Evolutionary conservation across 305 asterid species (phyloP).

Genomic region (Fraxinus floribunda): DNA sequence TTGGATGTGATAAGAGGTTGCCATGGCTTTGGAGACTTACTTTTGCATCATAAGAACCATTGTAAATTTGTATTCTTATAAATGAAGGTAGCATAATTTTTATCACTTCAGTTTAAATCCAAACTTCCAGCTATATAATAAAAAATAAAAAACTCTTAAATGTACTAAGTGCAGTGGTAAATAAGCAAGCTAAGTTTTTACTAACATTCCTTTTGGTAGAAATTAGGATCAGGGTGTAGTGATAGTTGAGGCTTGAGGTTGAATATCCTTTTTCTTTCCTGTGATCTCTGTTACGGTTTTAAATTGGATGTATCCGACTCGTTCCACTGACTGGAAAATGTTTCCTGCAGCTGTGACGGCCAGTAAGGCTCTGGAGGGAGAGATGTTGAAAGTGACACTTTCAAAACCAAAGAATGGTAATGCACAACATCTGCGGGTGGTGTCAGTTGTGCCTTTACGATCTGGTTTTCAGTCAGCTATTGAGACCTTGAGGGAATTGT

Average conservation of each 20-base stretch:
- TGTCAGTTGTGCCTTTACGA: slow-evolving; percentile 63
- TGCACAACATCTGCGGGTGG: slow-evolving; percentile 77
- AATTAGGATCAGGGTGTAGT: neutral
- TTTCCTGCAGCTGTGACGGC: slow-evolving; percentile 47
- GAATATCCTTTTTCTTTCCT: neutral
- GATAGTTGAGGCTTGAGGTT: neutral
- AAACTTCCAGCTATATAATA: neutral
- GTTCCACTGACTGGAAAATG: slow-evolving; percentile 3
- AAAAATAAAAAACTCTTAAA: neutral
- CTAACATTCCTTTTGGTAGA: neutral
- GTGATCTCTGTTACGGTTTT: neutral
- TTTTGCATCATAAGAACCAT: neutral
- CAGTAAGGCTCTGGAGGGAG: slow-evolving; percentile 68
- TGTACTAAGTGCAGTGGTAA: neutral
- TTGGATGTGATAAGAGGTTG: neutral
- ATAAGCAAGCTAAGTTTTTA: neutral
- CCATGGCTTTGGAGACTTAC: neutral
- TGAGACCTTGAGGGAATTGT: slow-evolving; percentile 55
- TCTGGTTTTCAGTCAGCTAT: slow-evolving; percentile 70
- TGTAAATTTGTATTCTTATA: neutral
- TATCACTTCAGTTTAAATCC: neutral
- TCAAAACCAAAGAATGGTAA: slow-evolving; percentile 79
- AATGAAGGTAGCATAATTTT: neutral
- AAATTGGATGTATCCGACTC: neutral
- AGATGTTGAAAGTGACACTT: slow-evolving; percentile 67